phyloP scores from a whole-genome alignment of 2,329 filamentous ascomycete genomes.

The Xylaria sp. region DNA sequence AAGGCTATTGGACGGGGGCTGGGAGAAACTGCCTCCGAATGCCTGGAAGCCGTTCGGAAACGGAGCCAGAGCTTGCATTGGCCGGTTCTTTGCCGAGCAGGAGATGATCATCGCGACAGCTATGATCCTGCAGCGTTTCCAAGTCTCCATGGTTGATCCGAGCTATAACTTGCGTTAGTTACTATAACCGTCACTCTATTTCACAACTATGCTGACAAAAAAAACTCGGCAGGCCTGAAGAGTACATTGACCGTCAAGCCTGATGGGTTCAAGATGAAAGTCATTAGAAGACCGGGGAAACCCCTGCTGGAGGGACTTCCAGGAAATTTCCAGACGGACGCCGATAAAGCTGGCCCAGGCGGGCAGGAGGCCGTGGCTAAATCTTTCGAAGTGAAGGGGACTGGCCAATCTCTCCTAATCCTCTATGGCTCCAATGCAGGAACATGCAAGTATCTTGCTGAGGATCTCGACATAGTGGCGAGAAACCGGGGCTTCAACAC shows the following conservation, averaged over 20 bases:
- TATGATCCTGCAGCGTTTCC: conserved; percentile 75
- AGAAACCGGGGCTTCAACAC: conserved; percentile 58
- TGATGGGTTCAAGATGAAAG: conserved; percentile 70
- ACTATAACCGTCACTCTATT: not conserved
- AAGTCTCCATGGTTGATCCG: conserved; percentile 70
- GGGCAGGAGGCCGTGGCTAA: conserved; percentile 22
- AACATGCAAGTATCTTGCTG: conserved; percentile 65
- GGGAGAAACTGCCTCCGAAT: conserved; percentile 52
- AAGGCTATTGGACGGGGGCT: conserved; percentile 67
- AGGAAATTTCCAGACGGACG: not conserved
- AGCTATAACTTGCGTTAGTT: conserved; percentile 60
- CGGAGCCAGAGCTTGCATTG: conserved; percentile 63
- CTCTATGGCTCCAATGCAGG: conserved; percentile 68
- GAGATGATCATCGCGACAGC: conserved; percentile 60
- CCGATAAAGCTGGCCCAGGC: not conserved
- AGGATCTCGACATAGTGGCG: conserved; percentile 58
- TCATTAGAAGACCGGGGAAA: conserved; percentile 47
- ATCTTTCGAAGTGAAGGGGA: not conserved
- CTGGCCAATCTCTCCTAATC: conserved; percentile 61
- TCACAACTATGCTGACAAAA: not conserved
- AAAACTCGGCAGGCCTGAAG: conserved; percentile 51
- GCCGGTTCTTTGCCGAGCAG: conserved; percentile 64
- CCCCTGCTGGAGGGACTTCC: conserved; percentile 20
- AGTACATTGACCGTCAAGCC: conserved; percentile 71
- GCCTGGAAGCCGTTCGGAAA: conserved; percentile 65